A percentile compares a stretch with the other conserved stretches of the same genome.
phyloP scores from a whole-genome alignment of 495 filamentous ascomycete genomes.

The Penicillium arizonense region DNA sequence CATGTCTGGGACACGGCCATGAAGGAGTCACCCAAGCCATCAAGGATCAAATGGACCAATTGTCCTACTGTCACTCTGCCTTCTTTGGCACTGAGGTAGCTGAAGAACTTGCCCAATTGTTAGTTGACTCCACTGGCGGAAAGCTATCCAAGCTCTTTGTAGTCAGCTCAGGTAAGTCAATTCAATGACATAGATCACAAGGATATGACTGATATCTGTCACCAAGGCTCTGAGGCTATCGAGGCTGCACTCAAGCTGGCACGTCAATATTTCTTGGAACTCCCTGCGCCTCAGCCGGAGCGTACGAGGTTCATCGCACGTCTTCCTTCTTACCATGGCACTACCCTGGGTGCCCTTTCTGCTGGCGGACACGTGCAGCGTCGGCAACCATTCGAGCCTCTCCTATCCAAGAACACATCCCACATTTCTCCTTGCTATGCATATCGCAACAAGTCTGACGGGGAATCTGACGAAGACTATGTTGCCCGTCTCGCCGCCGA shows the following conservation, averaged over 20 bases:
- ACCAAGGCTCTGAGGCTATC: constrained; percentile 65
- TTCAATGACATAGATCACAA: neutral
- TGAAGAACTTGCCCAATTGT: constrained; percentile 42
- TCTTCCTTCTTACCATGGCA: constrained; percentile 73
- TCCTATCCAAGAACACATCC: constrained; percentile 59
- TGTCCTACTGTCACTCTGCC: constrained; percentile 54
- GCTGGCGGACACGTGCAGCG: constrained; percentile 63
- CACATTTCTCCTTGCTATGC: constrained; percentile 69
- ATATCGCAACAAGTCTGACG: constrained; percentile 53
- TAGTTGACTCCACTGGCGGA: constrained; percentile 46
- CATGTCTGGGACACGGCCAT: constrained; percentile 50
- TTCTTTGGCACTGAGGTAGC: constrained; percentile 48
- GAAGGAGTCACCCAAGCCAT: constrained; percentile 45
- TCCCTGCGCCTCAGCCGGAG: constrained; percentile 41
- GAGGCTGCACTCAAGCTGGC: constrained; percentile 67
- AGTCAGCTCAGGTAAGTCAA: constrained; percentile 55
- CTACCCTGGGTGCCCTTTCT: constrained; percentile 64
- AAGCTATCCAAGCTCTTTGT: constrained; percentile 46
- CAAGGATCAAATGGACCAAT: constrained; percentile 44
- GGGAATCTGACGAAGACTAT: constrained; percentile 48
- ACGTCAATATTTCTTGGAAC: constrained; percentile 61
- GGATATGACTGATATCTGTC: neutral
- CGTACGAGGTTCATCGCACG: constrained; percentile 64
- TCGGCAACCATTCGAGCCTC: constrained; percentile 62
- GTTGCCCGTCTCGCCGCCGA: constrained; percentile 63